Evolutionary conservation across 441 rosid genomes (phyloP), one percentile per base, ranked within the genome.

Genomic region (Jatropha podagrica): DNA sequence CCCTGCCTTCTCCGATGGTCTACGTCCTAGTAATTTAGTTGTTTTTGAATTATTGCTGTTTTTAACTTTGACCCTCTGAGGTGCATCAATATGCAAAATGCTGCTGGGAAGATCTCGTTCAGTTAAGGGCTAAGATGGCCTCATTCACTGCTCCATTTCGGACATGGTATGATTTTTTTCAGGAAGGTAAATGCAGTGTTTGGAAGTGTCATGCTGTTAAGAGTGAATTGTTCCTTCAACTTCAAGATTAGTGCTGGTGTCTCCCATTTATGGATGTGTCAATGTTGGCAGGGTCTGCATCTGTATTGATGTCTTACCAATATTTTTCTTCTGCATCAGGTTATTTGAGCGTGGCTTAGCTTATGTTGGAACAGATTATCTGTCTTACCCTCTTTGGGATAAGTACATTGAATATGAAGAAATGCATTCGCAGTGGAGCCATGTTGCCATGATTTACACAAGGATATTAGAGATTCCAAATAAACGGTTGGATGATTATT

Each of bases 171-270:
- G 96, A 82, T 87, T 89, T 79, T 86, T 92, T 80, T 84, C 82
- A 76, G 93, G 98, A 92, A 93, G 96, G 97, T 94, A 93, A 92
- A 90, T 93, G 94, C 89, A 87, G 92, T 87, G 80, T 87, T 87
- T 92, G 90, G 88, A 88, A 80, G 89, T 87, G 85, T 86, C 88
- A 73, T 80, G 88, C 89, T 81, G 84, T 87, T 88, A 84, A 23
- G 90, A 86, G 87, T 92, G 97, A 88, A 86, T 89, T 89, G 86
- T 76, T 90, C 84, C 82, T 86, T 84, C 84, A 79, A 75, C 90
- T 84, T 83, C 88, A 82, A 81, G 82, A 74, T 81, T 77, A 61
- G 78, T 76, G 73, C 78, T 46, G 61, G 68, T 79, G 80, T 81
- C 79, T 74, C 80, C 60, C 69, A 38, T 82, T 80, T 71, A 44